A percentile compares a stretch with the other conserved stretches of the same genome.
phyloP scores from a whole-genome alignment of 306 rosid genomes.

The Fragaria iinumae region DNA sequence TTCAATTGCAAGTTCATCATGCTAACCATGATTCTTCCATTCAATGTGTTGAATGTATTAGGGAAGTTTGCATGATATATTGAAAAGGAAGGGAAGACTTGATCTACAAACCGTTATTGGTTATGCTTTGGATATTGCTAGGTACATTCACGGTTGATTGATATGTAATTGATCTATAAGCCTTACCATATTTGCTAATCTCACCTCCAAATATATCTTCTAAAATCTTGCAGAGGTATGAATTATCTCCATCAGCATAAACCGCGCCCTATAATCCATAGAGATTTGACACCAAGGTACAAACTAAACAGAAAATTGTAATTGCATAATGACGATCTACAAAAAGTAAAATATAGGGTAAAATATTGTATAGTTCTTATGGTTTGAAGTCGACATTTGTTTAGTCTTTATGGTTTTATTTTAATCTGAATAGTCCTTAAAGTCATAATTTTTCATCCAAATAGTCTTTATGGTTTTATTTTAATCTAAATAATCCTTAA shows the following conservation, averaged over 20 bases:
- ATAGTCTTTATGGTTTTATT: too few species aligned
- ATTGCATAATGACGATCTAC: not conserved
- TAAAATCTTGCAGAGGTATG: slow-evolving; percentile 32
- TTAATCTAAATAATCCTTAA: too few species aligned
- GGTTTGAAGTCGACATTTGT: too few species aligned
- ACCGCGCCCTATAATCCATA: slow-evolving; percentile 32
- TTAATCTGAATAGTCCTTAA: too few species aligned
- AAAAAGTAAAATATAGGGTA: not conserved
- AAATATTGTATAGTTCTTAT: too few species aligned
- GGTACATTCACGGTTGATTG: not conserved
- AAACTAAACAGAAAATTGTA: too few species aligned
- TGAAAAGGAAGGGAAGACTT: slow-evolving; percentile 32
- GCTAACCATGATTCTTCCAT: not conserved
- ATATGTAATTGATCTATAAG: not conserved
- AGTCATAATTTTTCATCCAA: too few species aligned
- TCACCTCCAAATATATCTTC: not conserved
- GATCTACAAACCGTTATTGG: slow-evolving; percentile 20
- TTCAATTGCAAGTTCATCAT: not conserved
- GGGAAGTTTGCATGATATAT: slow-evolving; percentile 39
- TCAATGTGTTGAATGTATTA: not conserved
- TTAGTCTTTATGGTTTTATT: too few species aligned
- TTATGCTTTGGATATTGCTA: slow-evolving; percentile 35
- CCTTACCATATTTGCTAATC: not conserved
- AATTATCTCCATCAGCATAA: slow-evolving; percentile 35
- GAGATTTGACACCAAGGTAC: slow-evolving; percentile 37